Evolutionary conservation across 176 grass and related monocot species (phyloP), one percentile per base, ranked within the genome.

Genomic region (Ensete glaucum): DNA sequence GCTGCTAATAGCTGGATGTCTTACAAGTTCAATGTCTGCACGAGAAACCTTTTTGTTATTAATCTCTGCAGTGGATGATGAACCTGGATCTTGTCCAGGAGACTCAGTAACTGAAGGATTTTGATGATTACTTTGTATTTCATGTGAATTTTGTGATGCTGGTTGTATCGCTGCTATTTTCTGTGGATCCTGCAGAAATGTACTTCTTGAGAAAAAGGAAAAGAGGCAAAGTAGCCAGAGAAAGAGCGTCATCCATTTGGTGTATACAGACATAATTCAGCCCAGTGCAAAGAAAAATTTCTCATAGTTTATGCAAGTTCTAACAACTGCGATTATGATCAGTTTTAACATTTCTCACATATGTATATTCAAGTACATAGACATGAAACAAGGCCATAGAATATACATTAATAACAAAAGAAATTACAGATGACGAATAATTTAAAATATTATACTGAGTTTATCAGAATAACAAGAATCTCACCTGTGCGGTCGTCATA

Each of bases 21-120:
- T 84, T 86, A 99, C 96, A 71, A 99, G 91, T 83, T 94, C 96
- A 89, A 99, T 99, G 69, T 99, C 96, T 94, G 88, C 86, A 50
- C 91, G 96, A 66, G 91, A 99, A 74, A 99, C 96, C 53, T 91
- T 99, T 89, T 82, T 94, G 69, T 88, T 94, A 78, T 91, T 84
- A 84, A 74, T 86, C 72, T 66, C 91, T 48, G 81, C 86, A 34
- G 82, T 85, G 49, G 86, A 87, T 19, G 90, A 74, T 25, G 90
- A 87, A 78, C 80, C 86, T 65, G 88, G 73, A 76, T 99, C 87
- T 67, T 83, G 87, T 75, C 60, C 80, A 77, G 93, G 78, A 53
- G 69, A 77, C 81, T 96, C 90, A 79, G 83, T 69, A 64, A 48
- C 75, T 76, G 83, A 73, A 24, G 64, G 43, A 83, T 86, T 88